These are phyloP conservation scores for Ceratocystis eucalypticola DNA, from an alignment of 2,329 filamentous ascomycete species.

Conservation along the genomic window DNA sequence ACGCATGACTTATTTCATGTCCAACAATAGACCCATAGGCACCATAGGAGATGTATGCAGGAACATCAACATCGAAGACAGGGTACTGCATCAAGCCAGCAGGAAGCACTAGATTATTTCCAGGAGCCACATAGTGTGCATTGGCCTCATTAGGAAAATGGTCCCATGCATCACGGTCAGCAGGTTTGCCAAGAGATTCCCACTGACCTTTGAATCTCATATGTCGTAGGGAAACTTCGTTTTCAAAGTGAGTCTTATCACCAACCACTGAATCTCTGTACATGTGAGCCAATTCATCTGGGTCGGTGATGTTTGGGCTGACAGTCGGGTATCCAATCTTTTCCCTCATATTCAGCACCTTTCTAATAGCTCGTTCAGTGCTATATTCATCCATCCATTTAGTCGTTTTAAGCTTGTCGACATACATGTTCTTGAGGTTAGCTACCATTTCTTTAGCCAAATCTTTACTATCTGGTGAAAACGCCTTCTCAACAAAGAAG, in stretches of 20 bases:
- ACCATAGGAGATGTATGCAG: slow-evolving; percentile 54
- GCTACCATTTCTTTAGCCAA: slow-evolving; percentile 59
- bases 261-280: slow-evolving; percentile 42
- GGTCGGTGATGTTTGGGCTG: slow-evolving; percentile 48
- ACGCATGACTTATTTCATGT: slow-evolving; percentile 57
- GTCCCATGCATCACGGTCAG: slow-evolving; percentile 45
- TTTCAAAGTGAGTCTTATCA: slow-evolving; percentile 41
- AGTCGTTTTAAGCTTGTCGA: slow-evolving; percentile 42
- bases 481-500: slow-evolving; percentile 57
- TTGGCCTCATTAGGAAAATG: slow-evolving; percentile 51
- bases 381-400: slow-evolving; percentile 53
- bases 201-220: slow-evolving; percentile 39
- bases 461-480: slow-evolving; percentile 50
- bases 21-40: slow-evolving; percentile 53
- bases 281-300: slow-evolving; percentile 41
- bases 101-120: slow-evolving; percentile 57
- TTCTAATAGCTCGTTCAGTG: slow-evolving; percentile 45
- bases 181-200: slow-evolving; percentile 45
- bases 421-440: slow-evolving; percentile 55
- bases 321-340: slow-evolving; percentile 56
- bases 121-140: slow-evolving; percentile 49
- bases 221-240: slow-evolving; percentile 37
- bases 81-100: slow-evolving; percentile 58
- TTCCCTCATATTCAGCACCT: slow-evolving; percentile 54
- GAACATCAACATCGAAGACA: slow-evolving; percentile 48